Conservation (phyloP, 352 stramenopile genomes). For the Phytophthora brassicae region DNA sequence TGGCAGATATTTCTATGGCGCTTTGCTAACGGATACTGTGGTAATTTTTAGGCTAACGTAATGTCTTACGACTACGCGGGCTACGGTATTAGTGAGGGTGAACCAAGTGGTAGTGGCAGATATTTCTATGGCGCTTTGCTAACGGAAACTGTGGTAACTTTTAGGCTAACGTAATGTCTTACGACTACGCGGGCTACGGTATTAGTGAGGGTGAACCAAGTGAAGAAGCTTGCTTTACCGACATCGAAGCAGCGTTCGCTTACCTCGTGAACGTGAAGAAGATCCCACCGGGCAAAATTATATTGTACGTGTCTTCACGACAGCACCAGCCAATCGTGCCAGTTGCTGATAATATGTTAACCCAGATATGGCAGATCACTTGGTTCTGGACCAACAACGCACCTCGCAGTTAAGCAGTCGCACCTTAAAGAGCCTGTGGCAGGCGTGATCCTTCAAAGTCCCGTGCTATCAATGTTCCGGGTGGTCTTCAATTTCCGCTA, state of each 20-base stretch:
- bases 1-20: too few species aligned
- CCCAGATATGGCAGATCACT: slow-evolving; percentile 89
- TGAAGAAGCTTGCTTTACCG: slow-evolving; percentile 94
- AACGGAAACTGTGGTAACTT: not conserved
- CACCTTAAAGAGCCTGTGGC: slow-evolving; percentile 88
- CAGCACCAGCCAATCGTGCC: not conserved
- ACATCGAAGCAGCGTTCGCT: slow-evolving; percentile 95
- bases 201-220: slow-evolving; percentile 92
- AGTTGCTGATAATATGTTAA: not conserved
- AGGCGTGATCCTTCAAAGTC: slow-evolving; percentile 96
- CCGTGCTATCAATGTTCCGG: slow-evolving; percentile 96
- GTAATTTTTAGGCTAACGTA: slow-evolving; percentile 66
- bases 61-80: slow-evolving; percentile 97
- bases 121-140: too few species aligned
- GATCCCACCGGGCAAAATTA: slow-evolving; percentile 91
- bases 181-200: slow-evolving; percentile 98
- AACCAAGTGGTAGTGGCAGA: too few species aligned
- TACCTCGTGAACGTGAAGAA: slow-evolving; percentile 94
- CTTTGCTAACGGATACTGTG: not conserved
- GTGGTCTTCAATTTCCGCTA: slow-evolving; percentile 99
- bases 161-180: slow-evolving; percentile 88
- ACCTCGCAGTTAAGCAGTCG: slow-evolving; percentile 94
- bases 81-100: slow-evolving; percentile 93
- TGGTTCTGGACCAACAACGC: slow-evolving; percentile 94
- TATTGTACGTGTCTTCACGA: slow-evolving; percentile 82